phyloP scores from a whole-genome alignment of 2,329 filamentous ascomycete species.

The Fusarium nisikadoi region DNA sequence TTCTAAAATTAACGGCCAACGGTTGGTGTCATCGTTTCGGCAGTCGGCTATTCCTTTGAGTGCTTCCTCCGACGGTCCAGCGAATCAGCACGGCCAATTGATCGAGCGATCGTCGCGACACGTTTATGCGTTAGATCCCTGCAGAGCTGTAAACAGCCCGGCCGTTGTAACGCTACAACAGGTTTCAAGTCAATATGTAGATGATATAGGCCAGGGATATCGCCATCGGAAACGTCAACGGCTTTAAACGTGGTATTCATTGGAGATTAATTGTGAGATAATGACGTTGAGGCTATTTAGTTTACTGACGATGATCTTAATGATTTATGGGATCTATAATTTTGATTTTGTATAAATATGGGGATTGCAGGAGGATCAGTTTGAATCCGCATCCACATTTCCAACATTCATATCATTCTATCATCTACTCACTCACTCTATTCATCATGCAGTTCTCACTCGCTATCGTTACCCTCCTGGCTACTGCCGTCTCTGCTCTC shows the following conservation, averaged over 20 bases:
- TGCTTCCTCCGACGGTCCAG: slow-evolving; percentile 12
- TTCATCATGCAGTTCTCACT: slow-evolving; percentile 48
- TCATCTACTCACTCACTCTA: slow-evolving; percentile 3
- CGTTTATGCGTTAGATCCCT: slow-evolving; percentile 30
- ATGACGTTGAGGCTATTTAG: slow-evolving; percentile 25
- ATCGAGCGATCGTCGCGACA: slow-evolving; percentile 8
- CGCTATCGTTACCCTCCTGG: slow-evolving; percentile 43
- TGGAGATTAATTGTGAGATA: not conserved
- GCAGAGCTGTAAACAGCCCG: slow-evolving; percentile 15
- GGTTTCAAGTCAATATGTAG: slow-evolving; percentile 21
- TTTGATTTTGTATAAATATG: slow-evolving; percentile 23
- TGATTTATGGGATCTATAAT: not conserved
- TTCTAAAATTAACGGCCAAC: not conserved
- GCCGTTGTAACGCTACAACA: slow-evolving; percentile 33
- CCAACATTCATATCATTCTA: not conserved
- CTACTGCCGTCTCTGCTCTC: slow-evolving; percentile 41
- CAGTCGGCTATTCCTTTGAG: slow-evolving; percentile 14
- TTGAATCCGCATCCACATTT: not conserved
- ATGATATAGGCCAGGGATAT: slow-evolving; percentile 29
- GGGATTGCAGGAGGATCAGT: not conserved
- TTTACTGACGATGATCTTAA: not conserved
- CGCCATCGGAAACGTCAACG: slow-evolving; percentile 23
- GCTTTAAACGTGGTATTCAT: slow-evolving; percentile 5
- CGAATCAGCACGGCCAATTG: slow-evolving; percentile 10
- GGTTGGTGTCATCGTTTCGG: slow-evolving; percentile 18